Conservation (phyloP, 768 basidiomycete species). For the Aureoboletus auriporus region DNA sequence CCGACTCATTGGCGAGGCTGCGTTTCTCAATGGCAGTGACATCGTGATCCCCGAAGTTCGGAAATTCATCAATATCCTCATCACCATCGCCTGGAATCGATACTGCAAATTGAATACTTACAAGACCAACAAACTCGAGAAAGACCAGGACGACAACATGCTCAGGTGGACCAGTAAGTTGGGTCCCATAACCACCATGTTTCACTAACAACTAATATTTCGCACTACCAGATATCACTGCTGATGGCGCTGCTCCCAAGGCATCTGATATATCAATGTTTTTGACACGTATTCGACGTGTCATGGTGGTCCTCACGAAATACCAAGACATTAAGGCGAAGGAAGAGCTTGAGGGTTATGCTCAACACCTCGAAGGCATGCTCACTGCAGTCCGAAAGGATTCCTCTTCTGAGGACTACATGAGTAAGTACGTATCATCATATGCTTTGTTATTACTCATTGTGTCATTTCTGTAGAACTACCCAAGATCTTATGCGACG, state of each 20-base stretch:
- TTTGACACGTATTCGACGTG: too few relatives aligned
- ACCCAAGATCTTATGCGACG: background rate
- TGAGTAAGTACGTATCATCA: too few relatives aligned
- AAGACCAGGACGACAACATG: background rate
- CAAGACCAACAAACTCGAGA: background rate
- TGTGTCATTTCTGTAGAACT: background rate
- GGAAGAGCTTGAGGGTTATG: too few relatives aligned
- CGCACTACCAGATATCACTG: too few relatives aligned
- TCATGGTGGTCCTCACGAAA: too few relatives aligned
- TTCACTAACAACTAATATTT: too few relatives aligned
- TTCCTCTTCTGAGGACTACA: background rate
- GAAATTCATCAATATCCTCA: background rate
- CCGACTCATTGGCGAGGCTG: too few relatives aligned
- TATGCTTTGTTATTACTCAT: too few relatives aligned
- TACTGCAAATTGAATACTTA: background rate
- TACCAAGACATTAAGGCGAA: too few relatives aligned
- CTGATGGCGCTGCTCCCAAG: too few relatives aligned
- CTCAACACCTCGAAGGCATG: too few relatives aligned
- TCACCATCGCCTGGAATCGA: background rate
- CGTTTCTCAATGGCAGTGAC: background rate
- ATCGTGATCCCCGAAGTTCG: background rate
- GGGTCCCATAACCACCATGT: background rate
- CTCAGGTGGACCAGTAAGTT: background rate
- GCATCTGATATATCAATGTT: too few relatives aligned
- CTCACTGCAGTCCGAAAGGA: background rate